Base-by-base conservation (phyloP, 2,329 filamentous ascomycete species). In the Aspergillus versicolor region DNA sequence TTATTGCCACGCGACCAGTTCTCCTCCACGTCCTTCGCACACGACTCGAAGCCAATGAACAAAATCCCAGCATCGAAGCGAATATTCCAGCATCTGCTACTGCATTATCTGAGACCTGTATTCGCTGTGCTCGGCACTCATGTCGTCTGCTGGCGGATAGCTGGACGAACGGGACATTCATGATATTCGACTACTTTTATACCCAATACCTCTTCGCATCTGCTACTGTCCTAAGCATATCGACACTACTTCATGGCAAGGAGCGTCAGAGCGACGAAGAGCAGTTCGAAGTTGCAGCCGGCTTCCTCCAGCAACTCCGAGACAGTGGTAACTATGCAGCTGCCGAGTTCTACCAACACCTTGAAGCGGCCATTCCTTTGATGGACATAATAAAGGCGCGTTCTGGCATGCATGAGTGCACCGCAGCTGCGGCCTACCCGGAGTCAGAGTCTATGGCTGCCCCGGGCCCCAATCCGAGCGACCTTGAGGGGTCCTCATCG, bases 181-280 rank as follows among this genome's bases (percentile, higher is more conserved):
- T 49, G 46, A 34, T 49, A 4, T 49, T 49, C n/a, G 46, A 49
- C 32, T 49, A 38, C 13, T 49, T 49, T 17, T 49, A 49, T 5
- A 38, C 32, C 4, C 46, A 49, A 19, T 49, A 38, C 12, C 32
- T 49, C 2, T 49, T 49, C 32, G 21, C 46, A 7, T 32, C 46
- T 2, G 34, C 32, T 5, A 49, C 46, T 3, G 15, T 49, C 6
- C 21, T 49, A 3, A 32, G 27, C 12, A 17, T 49, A 4, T 40
- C 46, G 12, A 40, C 17, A 11, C 3, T 49, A 13, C 21, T 49
- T 3, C n/a, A 32, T 5, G 21, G 32, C 3, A 49, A 49, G n/a
- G 46, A 49, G 5, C 32, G 19, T 1, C 46, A 49, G 12, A 24
- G 32, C 12, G 46, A 49, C 13, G 34, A 22, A 22, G 46, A 49